Base-by-base conservation (phyloP, 345 rosid genomes). In the Psidium friedrichsthalianum region DNA sequence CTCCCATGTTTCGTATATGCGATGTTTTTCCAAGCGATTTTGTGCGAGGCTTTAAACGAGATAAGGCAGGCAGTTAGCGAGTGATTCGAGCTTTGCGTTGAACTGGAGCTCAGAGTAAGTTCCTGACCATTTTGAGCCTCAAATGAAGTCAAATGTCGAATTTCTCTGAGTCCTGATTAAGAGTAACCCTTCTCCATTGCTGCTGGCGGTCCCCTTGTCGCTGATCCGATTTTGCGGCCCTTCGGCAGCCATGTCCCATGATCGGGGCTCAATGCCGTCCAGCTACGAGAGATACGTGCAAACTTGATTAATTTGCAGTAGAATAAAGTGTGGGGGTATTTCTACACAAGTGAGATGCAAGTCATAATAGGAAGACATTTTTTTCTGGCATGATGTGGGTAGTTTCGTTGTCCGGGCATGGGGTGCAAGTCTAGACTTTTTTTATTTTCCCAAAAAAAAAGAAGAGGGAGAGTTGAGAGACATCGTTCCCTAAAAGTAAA, bases 401-500 rank as follows among this genome's bases (percentile, higher is more conserved):
- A 29, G 69, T n/a, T 27, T 15, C 3, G 42, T 7, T 61, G 36
- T 15, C 14, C 20, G 29, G 0, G 29, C 76, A 15, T 64, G 22
- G 24, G 3, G 24, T 61, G 0, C 7, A 32, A 0, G 44, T 64
- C n/a, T 15, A 16, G 76, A 0, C 76, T 21, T 64, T 0, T 14
- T 27, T 61, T 27, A 6, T 13, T 13, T 14, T 6, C 40, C 3
- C 25, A 27, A 59, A 14, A 27, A 20, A 59, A 27, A 59, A 27
- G 40, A 13, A 27, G 20, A 6, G 74, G 40, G 15, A 1, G 36
- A 13, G 0, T 27, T 59, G 20, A 27, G 40, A 59, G 36, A 59
- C n/a, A 5, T 25, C 11, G 27, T 25, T 57, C 29, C n/a, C 15
- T 58, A 5, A 58, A n/a, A n/a, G 36, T 12, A 13, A 59, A 59